phyloP scores from a whole-genome alignment of 2,329 filamentous ascomycete species.

The Akanthomyces lecanii region DNA sequence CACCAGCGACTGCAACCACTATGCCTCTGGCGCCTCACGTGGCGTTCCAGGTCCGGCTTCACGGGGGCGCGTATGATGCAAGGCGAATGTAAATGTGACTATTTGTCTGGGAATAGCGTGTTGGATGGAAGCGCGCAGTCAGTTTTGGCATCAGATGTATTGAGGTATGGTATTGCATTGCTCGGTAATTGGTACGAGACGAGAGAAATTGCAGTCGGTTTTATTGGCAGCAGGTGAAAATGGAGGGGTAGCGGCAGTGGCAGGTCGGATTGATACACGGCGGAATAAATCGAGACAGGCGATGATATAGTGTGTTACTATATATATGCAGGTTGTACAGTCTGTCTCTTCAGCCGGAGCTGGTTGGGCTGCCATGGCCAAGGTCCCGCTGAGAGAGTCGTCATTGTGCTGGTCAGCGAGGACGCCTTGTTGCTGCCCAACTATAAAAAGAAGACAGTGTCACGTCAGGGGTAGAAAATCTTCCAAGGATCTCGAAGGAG shows the following conservation, averaged over 20 bases:
- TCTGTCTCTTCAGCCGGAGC: constrained; percentile 3
- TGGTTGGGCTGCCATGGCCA: constrained; percentile 13
- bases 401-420: neutral
- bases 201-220: constrained; percentile 3
- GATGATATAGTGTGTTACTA: constrained; percentile 11
- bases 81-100: neutral
- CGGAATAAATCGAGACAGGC: neutral
- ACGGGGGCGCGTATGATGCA: constrained; percentile 10
- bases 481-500: neutral
- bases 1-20: constrained; percentile 8
- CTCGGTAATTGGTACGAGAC: neutral
- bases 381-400: constrained; percentile 4
- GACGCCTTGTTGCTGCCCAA: constrained; percentile 16
- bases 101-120: neutral
- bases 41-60: neutral
- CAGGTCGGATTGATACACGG: neutral
- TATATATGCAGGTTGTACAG: constrained; percentile 15
- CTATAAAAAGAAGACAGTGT: constrained; percentile 8
- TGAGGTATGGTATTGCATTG: constrained; percentile 11
- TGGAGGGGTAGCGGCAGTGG: constrained; percentile 9
- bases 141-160: constrained; percentile 1
- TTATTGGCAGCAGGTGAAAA: constrained; percentile 3
- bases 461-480: neutral
- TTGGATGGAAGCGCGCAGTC: neutral
- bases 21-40: constrained; percentile 8